phyloP scores from a whole-genome alignment of 345 rosid species.

The Bruguiera parviflora region DNA sequence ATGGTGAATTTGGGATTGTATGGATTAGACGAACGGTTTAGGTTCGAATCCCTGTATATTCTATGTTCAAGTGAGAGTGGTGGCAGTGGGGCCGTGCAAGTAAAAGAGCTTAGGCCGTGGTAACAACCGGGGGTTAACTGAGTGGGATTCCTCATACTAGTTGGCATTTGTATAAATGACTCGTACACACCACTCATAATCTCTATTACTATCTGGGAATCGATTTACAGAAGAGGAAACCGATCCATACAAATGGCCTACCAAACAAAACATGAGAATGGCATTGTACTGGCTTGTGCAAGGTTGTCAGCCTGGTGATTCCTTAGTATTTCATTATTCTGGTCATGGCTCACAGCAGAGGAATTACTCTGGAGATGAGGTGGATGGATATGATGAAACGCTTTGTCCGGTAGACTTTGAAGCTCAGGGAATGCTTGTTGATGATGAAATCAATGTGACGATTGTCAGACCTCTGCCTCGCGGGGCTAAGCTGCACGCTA shows the following conservation, averaged over 20 bases:
- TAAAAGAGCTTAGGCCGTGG: no score
- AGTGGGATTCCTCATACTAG: no score
- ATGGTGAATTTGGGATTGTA: no score
- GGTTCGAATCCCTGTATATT: no score
- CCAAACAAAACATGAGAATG: constrained; percentile 61
- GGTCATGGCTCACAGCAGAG: constrained; percentile 85
- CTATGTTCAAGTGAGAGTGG: no score
- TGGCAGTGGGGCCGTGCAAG: no score
- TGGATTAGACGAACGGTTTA: no score
- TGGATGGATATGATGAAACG: constrained; percentile 86
- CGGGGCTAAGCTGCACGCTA: constrained; percentile 91
- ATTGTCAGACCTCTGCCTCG: constrained; percentile 78
- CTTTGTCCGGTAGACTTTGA: constrained; percentile 71
- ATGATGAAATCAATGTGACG: constrained; percentile 77
- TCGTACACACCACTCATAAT: not conserved
- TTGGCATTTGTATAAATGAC: no score
- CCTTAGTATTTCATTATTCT: constrained; percentile 78
- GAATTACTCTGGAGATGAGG: constrained; percentile 61
- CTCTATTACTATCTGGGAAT: not conserved
- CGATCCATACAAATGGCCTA: constrained; percentile 59
- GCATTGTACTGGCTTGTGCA: constrained; percentile 77
- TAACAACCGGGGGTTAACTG: no score
- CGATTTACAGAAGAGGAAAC: constrained; percentile 68
- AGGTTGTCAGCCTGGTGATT: constrained; percentile 73
- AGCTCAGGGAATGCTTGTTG: constrained; percentile 75